These are phyloP conservation scores for Dothiorella sarmentorum DNA, from an alignment of 2,329 filamentous ascomycete species.

Conservation along the genomic window DNA sequence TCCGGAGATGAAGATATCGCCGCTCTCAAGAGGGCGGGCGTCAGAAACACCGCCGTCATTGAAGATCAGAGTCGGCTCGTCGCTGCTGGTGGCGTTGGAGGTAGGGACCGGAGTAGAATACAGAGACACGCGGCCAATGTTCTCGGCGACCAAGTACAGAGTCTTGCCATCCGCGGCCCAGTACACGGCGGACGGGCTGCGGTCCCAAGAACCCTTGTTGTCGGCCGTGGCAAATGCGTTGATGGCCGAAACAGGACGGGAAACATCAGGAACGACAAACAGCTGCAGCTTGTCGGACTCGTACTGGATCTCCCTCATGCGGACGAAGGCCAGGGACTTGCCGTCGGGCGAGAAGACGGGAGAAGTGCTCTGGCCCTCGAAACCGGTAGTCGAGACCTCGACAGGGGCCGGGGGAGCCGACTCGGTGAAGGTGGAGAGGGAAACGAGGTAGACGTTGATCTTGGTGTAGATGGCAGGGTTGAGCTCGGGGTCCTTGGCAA, in stretches of 20 bases:
- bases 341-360: conserved; percentile 75
- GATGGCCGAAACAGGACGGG: conserved; percentile 55
- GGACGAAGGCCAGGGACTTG: conserved; percentile 67
- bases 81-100: background rate
- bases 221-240: conserved; percentile 62
- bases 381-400: conserved; percentile 56
- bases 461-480: conserved; percentile 75
- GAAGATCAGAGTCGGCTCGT: conserved; percentile 6
- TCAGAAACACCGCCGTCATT: conserved; percentile 29
- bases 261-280: conserved; percentile 61
- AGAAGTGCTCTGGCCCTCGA: conserved; percentile 60
- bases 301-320: conserved; percentile 74
- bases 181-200: conserved; percentile 48
- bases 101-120: conserved; percentile 46
- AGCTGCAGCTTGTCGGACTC: conserved; percentile 75
- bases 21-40: conserved; percentile 50
- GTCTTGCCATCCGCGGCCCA: conserved; percentile 56
- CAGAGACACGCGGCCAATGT: conserved; percentile 63
- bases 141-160: conserved; percentile 72
- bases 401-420: conserved; percentile 49
- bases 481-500: conserved; percentile 69
- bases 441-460: conserved; percentile 73
- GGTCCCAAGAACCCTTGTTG: conserved; percentile 59
- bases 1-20: conserved; percentile 61
- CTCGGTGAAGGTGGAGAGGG: conserved; percentile 60